Evolutionary conservation across 306 rosid genomes (phyloP).

Genomic region (Oxytropis ochrocephala): DNA sequence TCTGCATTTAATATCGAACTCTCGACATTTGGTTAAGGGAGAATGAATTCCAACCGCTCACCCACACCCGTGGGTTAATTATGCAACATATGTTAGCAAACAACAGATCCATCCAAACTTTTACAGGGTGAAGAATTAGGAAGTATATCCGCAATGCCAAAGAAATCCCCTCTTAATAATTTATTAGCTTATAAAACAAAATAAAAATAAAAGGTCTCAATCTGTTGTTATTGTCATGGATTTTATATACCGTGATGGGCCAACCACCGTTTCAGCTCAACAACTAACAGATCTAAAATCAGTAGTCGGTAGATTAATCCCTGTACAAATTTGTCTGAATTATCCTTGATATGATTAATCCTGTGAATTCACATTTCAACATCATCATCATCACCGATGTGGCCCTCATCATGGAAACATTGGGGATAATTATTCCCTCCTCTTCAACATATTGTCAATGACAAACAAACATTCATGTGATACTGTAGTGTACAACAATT

Average conservation of each 20-base stretch:
- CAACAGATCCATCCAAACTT: neutral
- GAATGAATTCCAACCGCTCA: too few species aligned
- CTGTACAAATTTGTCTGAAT: constrained; percentile 5
- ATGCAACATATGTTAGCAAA: neutral
- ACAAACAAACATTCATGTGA: constrained; percentile 13
- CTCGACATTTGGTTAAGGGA: too few species aligned
- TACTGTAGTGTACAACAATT: neutral
- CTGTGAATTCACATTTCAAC: constrained; percentile 7
- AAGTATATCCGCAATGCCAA: neutral
- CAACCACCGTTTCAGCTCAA: constrained; percentile 28
- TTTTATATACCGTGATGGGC: neutral
- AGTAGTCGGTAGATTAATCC: constrained; percentile 2
- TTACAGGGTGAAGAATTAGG: neutral
- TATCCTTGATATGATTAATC: constrained; percentile 4
- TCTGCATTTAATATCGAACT: too few species aligned
- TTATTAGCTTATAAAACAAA: neutral
- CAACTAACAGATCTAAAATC: constrained; percentile 24
- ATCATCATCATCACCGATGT: constrained; percentile 23
- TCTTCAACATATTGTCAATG: neutral
- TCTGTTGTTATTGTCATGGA: constrained; percentile 1
- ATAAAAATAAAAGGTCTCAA: neutral
- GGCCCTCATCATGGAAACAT: neutral
- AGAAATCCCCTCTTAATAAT: neutral
- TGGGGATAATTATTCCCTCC: neutral
- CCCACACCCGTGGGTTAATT: too few species aligned